A percentile compares a stretch with the other conserved stretches of the same genome.
Evolutionary conservation across 2,329 filamentous ascomycete species (phyloP).

Genomic region (Calonectria crousiana): DNA sequence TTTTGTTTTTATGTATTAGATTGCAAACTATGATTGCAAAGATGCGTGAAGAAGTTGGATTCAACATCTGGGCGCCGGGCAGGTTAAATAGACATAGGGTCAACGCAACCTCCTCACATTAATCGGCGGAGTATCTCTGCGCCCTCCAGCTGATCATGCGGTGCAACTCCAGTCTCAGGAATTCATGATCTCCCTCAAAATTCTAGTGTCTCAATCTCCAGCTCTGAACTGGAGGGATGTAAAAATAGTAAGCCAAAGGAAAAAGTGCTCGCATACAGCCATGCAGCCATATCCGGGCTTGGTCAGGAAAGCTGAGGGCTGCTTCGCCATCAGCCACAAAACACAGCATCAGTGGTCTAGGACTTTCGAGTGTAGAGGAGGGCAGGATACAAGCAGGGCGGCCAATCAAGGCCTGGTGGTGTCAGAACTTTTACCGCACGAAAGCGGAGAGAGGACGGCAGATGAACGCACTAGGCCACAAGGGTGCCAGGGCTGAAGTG

Average conservation of each 20-base stretch:
- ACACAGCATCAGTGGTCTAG: background rate
- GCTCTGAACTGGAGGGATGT: background rate
- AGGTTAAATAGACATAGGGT: background rate
- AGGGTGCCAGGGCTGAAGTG: constrained; percentile 1
- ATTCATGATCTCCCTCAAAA: background rate
- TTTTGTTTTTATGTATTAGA: background rate
- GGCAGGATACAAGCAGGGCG: constrained; percentile 3
- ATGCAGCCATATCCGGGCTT: background rate
- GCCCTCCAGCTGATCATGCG: background rate
- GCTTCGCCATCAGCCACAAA: constrained; percentile 18
- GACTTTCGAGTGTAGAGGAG: background rate
- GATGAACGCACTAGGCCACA: background rate
- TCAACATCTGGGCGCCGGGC: background rate
- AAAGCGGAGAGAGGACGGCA: constrained; percentile 13
- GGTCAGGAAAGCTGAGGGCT: constrained; percentile 20
- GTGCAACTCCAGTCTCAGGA: constrained; percentile 6
- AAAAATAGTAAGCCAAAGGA: constrained; percentile 24
- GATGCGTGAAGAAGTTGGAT: background rate
- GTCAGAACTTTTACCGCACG: background rate
- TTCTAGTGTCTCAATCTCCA: background rate
- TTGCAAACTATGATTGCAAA: background rate
- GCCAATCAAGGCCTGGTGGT: background rate
- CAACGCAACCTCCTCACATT: too few relatives aligned
- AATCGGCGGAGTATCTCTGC: too few relatives aligned
- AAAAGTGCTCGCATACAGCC: background rate